Evolutionary conservation across 2,329 filamentous ascomycete genomes (phyloP).

Genomic region (Fusarium buxicola): DNA sequence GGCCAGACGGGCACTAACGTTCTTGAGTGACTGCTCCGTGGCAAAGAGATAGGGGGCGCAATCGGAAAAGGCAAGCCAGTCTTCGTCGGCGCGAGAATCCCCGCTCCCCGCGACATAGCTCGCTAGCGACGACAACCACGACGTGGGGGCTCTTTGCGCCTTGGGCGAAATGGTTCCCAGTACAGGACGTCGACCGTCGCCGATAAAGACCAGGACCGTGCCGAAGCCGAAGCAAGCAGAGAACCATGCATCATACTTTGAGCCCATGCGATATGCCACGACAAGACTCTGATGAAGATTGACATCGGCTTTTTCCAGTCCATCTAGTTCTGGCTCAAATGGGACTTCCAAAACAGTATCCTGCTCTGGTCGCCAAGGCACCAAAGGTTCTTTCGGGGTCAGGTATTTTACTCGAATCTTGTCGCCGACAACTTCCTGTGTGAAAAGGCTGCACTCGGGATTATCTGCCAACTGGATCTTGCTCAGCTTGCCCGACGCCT

Average conservation of each 20-base stretch:
- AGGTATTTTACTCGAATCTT: constrained; percentile 59
- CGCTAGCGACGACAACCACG: constrained; percentile 52
- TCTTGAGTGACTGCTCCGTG: constrained; percentile 74
- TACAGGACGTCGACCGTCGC: constrained; percentile 67
- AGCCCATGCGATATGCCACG: constrained; percentile 72
- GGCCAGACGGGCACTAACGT: constrained; percentile 70
- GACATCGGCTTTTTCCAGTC: constrained; percentile 62
- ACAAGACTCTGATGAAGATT: constrained; percentile 70
- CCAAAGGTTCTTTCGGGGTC: constrained; percentile 53
- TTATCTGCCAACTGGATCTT: constrained; percentile 71
- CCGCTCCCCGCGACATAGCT: constrained; percentile 46
- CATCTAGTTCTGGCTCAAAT: constrained; percentile 62
- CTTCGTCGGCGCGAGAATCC: constrained; percentile 44
- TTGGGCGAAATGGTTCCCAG: constrained; percentile 67
- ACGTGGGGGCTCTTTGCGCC: constrained; percentile 38
- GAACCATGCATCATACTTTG: constrained; percentile 73
- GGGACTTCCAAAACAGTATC: constrained; percentile 63
- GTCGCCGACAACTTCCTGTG: constrained; percentile 62
- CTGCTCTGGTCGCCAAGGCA: constrained; percentile 53
- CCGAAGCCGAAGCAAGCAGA: constrained; percentile 72
- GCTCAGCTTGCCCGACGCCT: constrained; percentile 54
- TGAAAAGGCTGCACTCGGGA: constrained; percentile 73
- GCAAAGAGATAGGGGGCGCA: constrained; percentile 80
- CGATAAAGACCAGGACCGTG: constrained; percentile 73
- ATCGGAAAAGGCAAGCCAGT: constrained; percentile 77